Conservation (phyloP, 164 flowering plant genomes). For the Nelumbo lutea region DNA sequence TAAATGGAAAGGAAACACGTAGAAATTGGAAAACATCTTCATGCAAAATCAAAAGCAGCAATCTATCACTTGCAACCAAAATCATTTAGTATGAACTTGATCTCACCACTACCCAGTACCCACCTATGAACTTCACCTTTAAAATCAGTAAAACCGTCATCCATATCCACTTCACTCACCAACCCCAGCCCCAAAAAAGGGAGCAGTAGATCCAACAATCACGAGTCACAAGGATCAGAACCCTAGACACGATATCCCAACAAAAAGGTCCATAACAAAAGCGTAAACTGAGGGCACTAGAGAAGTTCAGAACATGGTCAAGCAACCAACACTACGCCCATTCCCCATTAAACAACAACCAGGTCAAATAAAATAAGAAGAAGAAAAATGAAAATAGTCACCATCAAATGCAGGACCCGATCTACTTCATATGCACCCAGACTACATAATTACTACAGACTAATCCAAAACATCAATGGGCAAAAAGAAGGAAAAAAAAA, state of each 20-base stretch:
- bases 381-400: not conserved
- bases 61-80: not conserved
- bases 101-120: too few species aligned
- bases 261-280: not conserved
- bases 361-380: not conserved
- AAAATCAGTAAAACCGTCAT: not conserved
- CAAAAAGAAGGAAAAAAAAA: too few species aligned
- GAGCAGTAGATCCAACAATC: not conserved
- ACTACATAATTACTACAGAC: too few species aligned
- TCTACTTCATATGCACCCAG: not conserved
- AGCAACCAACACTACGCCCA: not conserved
- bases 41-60: not conserved
- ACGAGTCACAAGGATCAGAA: not conserved
- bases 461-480: too few species aligned
- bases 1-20: not conserved
- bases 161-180: not conserved
- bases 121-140: not conserved
- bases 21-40: not conserved
- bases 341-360: not conserved
- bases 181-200: not conserved
- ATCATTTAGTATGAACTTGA: too few species aligned
- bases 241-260: not conserved
- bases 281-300: not conserved
- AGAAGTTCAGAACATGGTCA: not conserved
- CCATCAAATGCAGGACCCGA: not conserved